A percentile compares a stretch with the other conserved stretches of the same genome.
Evolutionary conservation across 116 monocot genomes (phyloP).

Genomic region (Cymodocea nodosa): DNA sequence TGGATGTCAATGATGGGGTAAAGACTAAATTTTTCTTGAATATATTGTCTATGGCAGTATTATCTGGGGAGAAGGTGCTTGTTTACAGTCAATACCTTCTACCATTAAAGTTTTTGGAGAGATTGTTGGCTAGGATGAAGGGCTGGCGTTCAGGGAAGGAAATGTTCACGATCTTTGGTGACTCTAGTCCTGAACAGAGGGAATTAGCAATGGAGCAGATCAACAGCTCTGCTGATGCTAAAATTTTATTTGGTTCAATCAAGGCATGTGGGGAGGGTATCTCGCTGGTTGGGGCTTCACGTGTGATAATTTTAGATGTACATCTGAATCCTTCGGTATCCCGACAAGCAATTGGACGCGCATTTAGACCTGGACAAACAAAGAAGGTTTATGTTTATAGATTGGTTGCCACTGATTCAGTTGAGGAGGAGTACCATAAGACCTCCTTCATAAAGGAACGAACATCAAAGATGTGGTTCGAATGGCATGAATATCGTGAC

Average conservation of each 20-base stretch:
- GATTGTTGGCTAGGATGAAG: constrained; percentile 25
- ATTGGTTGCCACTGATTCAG: constrained; percentile 67
- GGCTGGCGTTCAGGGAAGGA: constrained; percentile 74
- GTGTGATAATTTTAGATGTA: constrained; percentile 80
- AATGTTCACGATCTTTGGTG: constrained; percentile 70
- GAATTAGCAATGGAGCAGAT: constrained; percentile 70
- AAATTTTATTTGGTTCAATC: constrained; percentile 68
- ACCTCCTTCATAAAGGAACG: constrained; percentile 77
- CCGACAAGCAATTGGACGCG: constrained; percentile 87
- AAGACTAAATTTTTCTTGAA: constrained; percentile 67
- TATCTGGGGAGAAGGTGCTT: constrained; percentile 63
- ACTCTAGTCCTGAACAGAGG: constrained; percentile 49
- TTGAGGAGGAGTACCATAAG: constrained; percentile 56
- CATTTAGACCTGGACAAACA: constrained; percentile 75
- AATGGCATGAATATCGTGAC: constrained; percentile 46
- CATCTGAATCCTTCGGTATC: constrained; percentile 92
- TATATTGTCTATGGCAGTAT: constrained; percentile 49
- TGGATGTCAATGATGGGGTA: constrained; percentile 58
- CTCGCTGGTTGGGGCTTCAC: constrained; percentile 78
- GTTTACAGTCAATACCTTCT: constrained; percentile 85
- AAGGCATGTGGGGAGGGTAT: constrained; percentile 98
- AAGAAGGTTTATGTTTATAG: constrained; percentile 71
- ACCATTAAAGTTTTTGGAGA: constrained; percentile 78
- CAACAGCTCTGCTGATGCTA: constrained; percentile 71
- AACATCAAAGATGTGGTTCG: constrained; percentile 96